Evolutionary conservation across 305 asterid genomes (phyloP).

Genomic region (Withania somnifera): DNA sequence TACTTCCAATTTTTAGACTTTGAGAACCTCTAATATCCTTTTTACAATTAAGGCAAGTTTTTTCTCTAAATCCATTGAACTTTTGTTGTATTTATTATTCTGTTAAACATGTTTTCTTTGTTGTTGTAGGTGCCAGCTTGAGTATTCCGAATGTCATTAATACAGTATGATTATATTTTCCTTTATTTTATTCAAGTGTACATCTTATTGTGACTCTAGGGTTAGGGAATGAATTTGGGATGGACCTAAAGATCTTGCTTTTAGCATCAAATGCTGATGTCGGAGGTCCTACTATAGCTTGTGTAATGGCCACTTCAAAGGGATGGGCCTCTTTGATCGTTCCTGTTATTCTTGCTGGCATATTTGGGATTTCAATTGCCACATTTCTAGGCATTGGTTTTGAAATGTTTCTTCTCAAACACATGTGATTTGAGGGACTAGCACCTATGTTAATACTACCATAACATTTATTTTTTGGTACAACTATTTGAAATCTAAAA

Average conservation of each 20-base stretch:
- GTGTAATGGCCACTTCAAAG: slow-evolving; percentile 83
- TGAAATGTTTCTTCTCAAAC: slow-evolving; percentile 43
- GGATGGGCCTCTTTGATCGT: slow-evolving; percentile 69
- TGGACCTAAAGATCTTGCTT: slow-evolving; percentile 45
- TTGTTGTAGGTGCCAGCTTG: slow-evolving; percentile 76
- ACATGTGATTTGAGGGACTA: slow-evolving; percentile 20
- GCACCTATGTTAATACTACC: neutral
- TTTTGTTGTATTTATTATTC: neutral
- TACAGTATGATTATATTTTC: slow-evolving; percentile 73
- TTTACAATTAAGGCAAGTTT: neutral
- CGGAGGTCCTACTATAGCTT: slow-evolving; percentile 85
- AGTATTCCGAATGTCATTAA: slow-evolving; percentile 60
- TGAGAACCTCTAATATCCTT: neutral
- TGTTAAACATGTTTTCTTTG: slow-evolving; percentile 48
- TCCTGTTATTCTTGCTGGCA: slow-evolving; percentile 66
- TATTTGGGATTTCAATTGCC: slow-evolving; percentile 64
- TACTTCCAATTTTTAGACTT: neutral
- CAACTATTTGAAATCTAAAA: too few species aligned
- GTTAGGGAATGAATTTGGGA: slow-evolving; percentile 40
- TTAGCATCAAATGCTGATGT: slow-evolving; percentile 79
- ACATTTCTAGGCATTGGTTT: slow-evolving; percentile 71
- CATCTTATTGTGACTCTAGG: slow-evolving; percentile 57
- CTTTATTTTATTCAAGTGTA: slow-evolving; percentile 49
- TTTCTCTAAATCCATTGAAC: neutral
- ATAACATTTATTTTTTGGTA: too few species aligned